A percentile compares a stretch with the other conserved stretches of the same genome.
phyloP scores from a whole-genome alignment of 305 asterid species.

The Fraxinus sp. region DNA sequence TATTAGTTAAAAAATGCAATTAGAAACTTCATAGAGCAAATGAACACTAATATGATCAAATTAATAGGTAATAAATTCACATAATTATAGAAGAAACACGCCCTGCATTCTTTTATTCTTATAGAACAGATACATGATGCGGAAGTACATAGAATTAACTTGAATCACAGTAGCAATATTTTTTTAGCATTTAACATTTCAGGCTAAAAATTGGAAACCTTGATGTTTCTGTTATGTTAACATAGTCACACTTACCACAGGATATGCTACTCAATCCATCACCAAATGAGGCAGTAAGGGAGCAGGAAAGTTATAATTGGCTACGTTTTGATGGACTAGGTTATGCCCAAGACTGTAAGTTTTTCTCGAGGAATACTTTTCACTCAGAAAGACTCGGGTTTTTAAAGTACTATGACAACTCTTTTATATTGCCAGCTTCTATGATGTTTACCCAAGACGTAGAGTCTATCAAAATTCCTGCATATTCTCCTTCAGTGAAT shows the following conservation, averaged over 20 bases:
- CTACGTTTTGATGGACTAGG: slow-evolving; percentile 30
- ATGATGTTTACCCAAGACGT: slow-evolving; percentile 38
- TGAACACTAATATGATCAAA: background rate
- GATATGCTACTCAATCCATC: slow-evolving; percentile 25
- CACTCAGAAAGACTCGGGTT: slow-evolving; percentile 11
- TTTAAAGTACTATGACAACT: slow-evolving; percentile 23
- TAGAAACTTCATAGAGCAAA: background rate
- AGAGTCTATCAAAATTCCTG: slow-evolving; percentile 36
- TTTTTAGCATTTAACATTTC: background rate
- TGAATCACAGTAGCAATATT: background rate
- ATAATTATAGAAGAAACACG: background rate
- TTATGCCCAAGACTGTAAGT: slow-evolving; percentile 48
- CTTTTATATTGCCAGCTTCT: slow-evolving; percentile 46
- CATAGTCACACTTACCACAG: slow-evolving; percentile 26
- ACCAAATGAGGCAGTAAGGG: slow-evolving; percentile 20
- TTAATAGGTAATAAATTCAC: background rate
- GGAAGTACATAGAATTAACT: background rate
- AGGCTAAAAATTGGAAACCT: background rate
- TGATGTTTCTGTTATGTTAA: background rate
- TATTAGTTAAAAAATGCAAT: background rate
- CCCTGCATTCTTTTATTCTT: background rate
- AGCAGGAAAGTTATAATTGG: slow-evolving; percentile 30
- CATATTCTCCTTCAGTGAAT: slow-evolving; percentile 38
- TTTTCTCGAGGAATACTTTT: slow-evolving; percentile 11
- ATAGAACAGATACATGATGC: background rate